phyloP scores from a whole-genome alignment of 805 yeast genomes.

The Starmera quercuum region DNA sequence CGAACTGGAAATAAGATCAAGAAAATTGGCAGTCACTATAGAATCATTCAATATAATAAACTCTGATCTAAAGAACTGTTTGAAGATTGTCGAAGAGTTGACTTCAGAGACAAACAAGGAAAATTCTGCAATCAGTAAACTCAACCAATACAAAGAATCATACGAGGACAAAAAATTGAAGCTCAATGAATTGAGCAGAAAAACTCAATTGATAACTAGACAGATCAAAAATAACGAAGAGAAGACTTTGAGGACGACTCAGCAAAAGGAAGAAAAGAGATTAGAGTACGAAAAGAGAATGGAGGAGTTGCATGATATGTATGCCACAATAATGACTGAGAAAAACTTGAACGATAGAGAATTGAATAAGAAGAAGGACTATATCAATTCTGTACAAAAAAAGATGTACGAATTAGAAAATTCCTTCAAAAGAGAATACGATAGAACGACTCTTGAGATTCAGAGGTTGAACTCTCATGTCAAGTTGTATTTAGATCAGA shows the following conservation, averaged over 20 bases:
- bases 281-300: conserved; percentile 27
- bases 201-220: conserved; percentile 28
- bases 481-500: conserved; percentile 17
- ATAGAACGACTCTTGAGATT: conserved; percentile 26
- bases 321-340: conserved; percentile 28
- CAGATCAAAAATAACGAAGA: conserved; percentile 34
- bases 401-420: conserved; percentile 23
- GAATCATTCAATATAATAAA: conserved; percentile 43
- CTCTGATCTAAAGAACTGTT: conserved; percentile 12
- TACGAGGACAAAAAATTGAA: conserved; percentile 13
- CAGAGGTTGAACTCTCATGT: conserved; percentile 19
- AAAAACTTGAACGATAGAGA: conserved; percentile 30
- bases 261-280: conserved; percentile 28
- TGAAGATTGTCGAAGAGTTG: conserved; percentile 16
- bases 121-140: conserved; percentile 6
- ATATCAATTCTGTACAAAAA: conserved; percentile 30
- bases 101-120: conserved; percentile 11
- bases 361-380: conserved; percentile 25
- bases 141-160: conserved; percentile 11
- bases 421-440: conserved; percentile 32
- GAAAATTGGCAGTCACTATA: conserved; percentile 44
- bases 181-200: conserved; percentile 25
- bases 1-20: conserved; percentile 37
- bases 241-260: conserved; percentile 27
- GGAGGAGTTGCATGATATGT: conserved; percentile 25